Conservation (phyloP, 1,284 basidiomycete genomes). For the Exobasidium rhododendri region DNA sequence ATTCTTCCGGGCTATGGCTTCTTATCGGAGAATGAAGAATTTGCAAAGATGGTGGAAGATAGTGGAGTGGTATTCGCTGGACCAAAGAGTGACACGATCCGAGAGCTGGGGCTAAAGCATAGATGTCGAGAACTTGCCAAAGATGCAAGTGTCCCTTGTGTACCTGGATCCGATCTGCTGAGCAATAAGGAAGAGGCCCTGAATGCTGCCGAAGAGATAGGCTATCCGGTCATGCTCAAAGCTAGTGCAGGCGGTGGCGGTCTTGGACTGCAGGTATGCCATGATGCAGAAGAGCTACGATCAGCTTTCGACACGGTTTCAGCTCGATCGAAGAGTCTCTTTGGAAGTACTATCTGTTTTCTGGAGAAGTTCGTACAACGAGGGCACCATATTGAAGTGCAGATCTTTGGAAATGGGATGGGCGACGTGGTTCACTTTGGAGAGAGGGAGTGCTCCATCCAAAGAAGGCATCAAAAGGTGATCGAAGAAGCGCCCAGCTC, state of each 20-base stretch:
- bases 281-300: conserved; percentile 57
- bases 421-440: conserved; percentile 65
- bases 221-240: conserved; percentile 70
- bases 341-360: conserved; percentile 63
- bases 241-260: conserved; percentile 71
- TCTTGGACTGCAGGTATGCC: conserved; percentile 67
- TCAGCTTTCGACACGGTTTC: conserved; percentile 57
- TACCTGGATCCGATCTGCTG: conserved; percentile 60
- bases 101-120: conserved; percentile 66
- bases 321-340: conserved; percentile 54
- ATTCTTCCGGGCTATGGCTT: conserved; percentile 70
- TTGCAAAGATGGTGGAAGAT: conserved; percentile 56
- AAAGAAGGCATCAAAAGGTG: conserved; percentile 71
- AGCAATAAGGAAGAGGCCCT: conserved; percentile 57
- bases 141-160: conserved; percentile 61
- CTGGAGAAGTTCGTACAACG: conserved; percentile 65
- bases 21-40: conserved; percentile 60
- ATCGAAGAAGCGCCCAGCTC: conserved; percentile 68
- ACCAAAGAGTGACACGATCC: conserved; percentile 62
- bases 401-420: conserved; percentile 68
- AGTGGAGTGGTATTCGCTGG: conserved; percentile 65
- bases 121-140: conserved; percentile 62
- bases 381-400: conserved; percentile 60
- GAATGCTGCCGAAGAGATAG: conserved; percentile 59
- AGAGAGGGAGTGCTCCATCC: conserved; percentile 64